Base-by-base conservation (phyloP, 305 asterid species). In the Fraxinus paxiana region DNA sequence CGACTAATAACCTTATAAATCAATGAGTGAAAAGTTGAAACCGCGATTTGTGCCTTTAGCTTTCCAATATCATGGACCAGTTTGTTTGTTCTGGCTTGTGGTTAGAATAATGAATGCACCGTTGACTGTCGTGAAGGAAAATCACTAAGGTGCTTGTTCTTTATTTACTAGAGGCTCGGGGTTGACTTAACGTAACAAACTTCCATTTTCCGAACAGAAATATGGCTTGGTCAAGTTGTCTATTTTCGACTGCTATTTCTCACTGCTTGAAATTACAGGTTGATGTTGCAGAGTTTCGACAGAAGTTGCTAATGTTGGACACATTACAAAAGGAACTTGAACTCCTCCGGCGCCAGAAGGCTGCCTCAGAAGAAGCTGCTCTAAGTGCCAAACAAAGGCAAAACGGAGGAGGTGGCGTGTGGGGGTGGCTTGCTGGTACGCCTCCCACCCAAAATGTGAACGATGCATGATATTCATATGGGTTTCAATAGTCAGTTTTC, bases 351-450 rank as follows among this genome's bases (percentile, higher is more conserved):
- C 89, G 99, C 77, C 99, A 96, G 85, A 96, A 92, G 74, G 94
- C 98, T 76, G 98, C 98, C 86, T 91, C 99, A 15, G 99, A 96
- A 85, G 94, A 96, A 88, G 97, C 97, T 84, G 96, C 91, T 69
- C 79, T 86, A 41, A 85, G 82, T 77, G 97, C 93, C 63, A 92
- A 85, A 82, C 93, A 88, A 81, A 91, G 85, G 88, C 97, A 89
- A 82, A 78, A 93, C 83, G 93, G 97, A 8, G 91, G 97, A 8
- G 92, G 97, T 6, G 97, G 99, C 43, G 94, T 96, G 71, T 96
- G 98, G 99, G 98, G 98, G 34, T 96, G 99, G 99, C 91, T 96
- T 59, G 98, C 97, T 7, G 98, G 98, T 82, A 72, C 97, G 56
- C 93, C 98, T 76, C 86, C 92, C 20, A 73, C 71, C 61, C 92